Evolutionary conservation across 2,329 filamentous ascomycete species (phyloP).

Genomic region (Mollisiaceae sp.): DNA sequence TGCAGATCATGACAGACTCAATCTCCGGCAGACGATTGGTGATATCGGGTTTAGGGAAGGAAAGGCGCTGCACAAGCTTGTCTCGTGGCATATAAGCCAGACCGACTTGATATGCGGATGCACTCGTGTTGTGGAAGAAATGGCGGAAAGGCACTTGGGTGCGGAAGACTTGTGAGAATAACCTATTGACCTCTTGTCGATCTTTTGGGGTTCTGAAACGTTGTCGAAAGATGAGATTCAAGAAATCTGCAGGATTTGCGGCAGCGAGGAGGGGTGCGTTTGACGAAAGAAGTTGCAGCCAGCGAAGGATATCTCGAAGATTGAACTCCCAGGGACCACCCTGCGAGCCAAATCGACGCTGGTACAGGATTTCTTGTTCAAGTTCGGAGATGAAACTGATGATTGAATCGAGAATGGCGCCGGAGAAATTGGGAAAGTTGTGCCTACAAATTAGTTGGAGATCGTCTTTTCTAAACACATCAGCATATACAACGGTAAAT

Average conservation of each 20-base stretch:
- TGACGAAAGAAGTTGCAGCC: slow-evolving; percentile 75
- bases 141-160: slow-evolving; percentile 54
- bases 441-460: slow-evolving; percentile 80
- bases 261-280: slow-evolving; percentile 64
- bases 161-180: slow-evolving; percentile 72
- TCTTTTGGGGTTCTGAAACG: slow-evolving; percentile 81
- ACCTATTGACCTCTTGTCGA: slow-evolving; percentile 63
- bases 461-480: slow-evolving; percentile 83
- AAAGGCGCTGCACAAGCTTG: slow-evolving; percentile 54
- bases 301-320: slow-evolving; percentile 85
- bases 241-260: slow-evolving; percentile 71
- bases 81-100: slow-evolving; percentile 73
- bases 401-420: slow-evolving; percentile 65
- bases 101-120: slow-evolving; percentile 76
- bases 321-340: slow-evolving; percentile 96
- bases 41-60: slow-evolving; percentile 56
- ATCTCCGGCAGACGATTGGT: slow-evolving; percentile 70
- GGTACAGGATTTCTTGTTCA: slow-evolving; percentile 70
- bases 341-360: slow-evolving; percentile 62
- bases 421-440: slow-evolving; percentile 70
- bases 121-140: slow-evolving; percentile 73
- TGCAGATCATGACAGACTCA: slow-evolving; percentile 85
- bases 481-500: slow-evolving; percentile 96
- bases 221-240: slow-evolving; percentile 83
- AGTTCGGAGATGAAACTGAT: slow-evolving; percentile 83